Percentiles rank a stretch among this genome's conserved stretches.
Evolutionary conservation across 345 rosid genomes (phyloP).

Genomic region (Stellera chamaejasme): DNA sequence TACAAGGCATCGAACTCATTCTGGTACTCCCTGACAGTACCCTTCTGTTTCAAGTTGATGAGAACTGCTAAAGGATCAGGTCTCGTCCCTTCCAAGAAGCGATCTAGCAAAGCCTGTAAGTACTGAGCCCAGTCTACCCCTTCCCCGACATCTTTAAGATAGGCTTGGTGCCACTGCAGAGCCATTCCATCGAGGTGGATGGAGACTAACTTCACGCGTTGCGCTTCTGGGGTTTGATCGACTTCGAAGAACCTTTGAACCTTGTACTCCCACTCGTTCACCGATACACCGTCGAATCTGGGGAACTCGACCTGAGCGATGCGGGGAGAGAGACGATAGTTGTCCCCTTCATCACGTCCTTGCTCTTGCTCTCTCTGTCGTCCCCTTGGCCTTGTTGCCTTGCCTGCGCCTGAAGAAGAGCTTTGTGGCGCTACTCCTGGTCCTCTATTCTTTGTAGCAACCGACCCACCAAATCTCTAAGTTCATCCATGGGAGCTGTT

Average conservation of each 20-base stretch:
- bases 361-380: too few relatives aligned
- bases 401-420: too few relatives aligned
- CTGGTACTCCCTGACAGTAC: not conserved
- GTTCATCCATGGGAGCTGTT: too few relatives aligned
- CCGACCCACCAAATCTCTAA: too few relatives aligned
- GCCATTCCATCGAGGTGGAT: not conserved
- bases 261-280: not conserved
- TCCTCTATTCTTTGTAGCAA: too few relatives aligned
- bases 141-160: not conserved
- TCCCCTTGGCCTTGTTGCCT: too few relatives aligned
- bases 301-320: too few relatives aligned
- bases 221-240: not conserved
- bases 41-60: not conserved
- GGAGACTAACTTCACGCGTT: not conserved
- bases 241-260: not conserved
- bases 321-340: too few relatives aligned
- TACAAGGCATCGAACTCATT: not conserved
- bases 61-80: not conserved
- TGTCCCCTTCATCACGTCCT: too few relatives aligned
- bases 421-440: too few relatives aligned
- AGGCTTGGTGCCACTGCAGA: constrained; percentile 1
- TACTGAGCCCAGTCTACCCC: not conserved
- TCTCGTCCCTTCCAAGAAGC: not conserved
- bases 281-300: too few relatives aligned
- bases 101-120: not conserved